Evolutionary conservation across 2,329 filamentous ascomycete species (phyloP).

Genomic region (Colletotrichum somersetense): DNA sequence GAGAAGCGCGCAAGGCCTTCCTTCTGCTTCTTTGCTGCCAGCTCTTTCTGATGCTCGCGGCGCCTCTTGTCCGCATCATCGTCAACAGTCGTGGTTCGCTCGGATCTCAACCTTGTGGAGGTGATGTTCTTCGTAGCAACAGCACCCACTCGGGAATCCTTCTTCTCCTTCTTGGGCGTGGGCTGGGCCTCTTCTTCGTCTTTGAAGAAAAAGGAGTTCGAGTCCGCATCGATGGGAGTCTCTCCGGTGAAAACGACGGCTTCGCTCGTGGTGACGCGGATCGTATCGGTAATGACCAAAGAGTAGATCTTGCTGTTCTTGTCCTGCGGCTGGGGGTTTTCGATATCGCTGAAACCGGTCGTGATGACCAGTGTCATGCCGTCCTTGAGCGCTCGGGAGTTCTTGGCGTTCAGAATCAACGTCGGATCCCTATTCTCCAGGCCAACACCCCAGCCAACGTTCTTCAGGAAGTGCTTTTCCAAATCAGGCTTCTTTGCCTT

Average conservation of each 20-base stretch:
- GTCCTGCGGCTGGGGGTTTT: slow-evolving; percentile 88
- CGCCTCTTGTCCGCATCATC: slow-evolving; percentile 91
- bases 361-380: slow-evolving; percentile 97
- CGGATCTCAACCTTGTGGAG: slow-evolving; percentile 90
- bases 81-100: slow-evolving; percentile 87
- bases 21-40: slow-evolving; percentile 87
- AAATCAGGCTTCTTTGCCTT: slow-evolving; percentile 94
- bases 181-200: slow-evolving; percentile 91
- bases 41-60: slow-evolving; percentile 91
- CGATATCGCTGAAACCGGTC: slow-evolving; percentile 89
- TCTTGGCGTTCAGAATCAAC: slow-evolving; percentile 89
- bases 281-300: slow-evolving; percentile 90
- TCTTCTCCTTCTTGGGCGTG: slow-evolving; percentile 91
- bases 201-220: slow-evolving; percentile 98
- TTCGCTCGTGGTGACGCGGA: slow-evolving; percentile 85
- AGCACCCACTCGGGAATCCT: slow-evolving; percentile 83
- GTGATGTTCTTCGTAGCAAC: slow-evolving; percentile 96
- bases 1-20: slow-evolving; percentile 89
- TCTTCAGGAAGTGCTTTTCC: slow-evolving; percentile 95
- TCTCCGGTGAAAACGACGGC: slow-evolving; percentile 93
- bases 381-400: slow-evolving; percentile 84
- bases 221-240: slow-evolving; percentile 90
- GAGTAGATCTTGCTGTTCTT: slow-evolving; percentile 92
- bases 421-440: slow-evolving; percentile 90
- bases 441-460: slow-evolving; percentile 90